Conservation (phyloP, 208 protist species). For the Acanthamoeba castellanii region DNA sequence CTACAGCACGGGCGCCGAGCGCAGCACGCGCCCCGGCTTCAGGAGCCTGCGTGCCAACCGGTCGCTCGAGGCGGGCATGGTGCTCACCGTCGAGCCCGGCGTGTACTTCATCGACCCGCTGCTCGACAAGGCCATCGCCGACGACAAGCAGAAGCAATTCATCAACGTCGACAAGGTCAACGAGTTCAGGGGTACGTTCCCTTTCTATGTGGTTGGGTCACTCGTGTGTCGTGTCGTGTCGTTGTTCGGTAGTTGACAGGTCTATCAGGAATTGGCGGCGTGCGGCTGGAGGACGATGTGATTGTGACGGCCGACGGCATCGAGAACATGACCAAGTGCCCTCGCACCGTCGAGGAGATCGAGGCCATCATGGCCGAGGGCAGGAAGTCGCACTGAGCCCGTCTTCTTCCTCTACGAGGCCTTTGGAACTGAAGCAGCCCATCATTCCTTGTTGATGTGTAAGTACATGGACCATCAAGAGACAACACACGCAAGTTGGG, state of each 20-base stretch:
- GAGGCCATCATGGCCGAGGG: slow-evolving; percentile 86
- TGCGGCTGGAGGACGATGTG: slow-evolving; percentile 98
- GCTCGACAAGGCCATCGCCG: slow-evolving; percentile 91
- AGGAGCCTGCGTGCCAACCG: slow-evolving; percentile 92
- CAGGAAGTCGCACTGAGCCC: no score
- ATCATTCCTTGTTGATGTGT: no score
- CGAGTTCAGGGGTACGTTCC: slow-evolving; percentile 73
- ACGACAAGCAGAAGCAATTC: slow-evolving; percentile 90
- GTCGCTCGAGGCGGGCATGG: slow-evolving; percentile 94
- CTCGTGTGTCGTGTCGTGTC: background rate
- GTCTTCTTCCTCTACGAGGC: no score
- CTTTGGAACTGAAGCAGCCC: no score
- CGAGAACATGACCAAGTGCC: slow-evolving; percentile 88
- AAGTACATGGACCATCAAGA: no score
- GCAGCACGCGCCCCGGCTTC: slow-evolving; percentile 78
- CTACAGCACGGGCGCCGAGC: slow-evolving; percentile 89
- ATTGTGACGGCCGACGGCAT: slow-evolving; percentile 94
- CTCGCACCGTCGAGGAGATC: slow-evolving; percentile 90
- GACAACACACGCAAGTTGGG: no score
- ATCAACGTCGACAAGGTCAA: slow-evolving; percentile 93
- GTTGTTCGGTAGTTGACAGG: no score
- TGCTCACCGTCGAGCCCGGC: slow-evolving; percentile 97
- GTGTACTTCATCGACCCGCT: slow-evolving; percentile 91
- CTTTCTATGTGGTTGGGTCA: background rate
- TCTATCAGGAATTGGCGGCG: slow-evolving; percentile 96